Base-by-base conservation (phyloP, 306 rosid genomes). In the Castanea sativa region DNA sequence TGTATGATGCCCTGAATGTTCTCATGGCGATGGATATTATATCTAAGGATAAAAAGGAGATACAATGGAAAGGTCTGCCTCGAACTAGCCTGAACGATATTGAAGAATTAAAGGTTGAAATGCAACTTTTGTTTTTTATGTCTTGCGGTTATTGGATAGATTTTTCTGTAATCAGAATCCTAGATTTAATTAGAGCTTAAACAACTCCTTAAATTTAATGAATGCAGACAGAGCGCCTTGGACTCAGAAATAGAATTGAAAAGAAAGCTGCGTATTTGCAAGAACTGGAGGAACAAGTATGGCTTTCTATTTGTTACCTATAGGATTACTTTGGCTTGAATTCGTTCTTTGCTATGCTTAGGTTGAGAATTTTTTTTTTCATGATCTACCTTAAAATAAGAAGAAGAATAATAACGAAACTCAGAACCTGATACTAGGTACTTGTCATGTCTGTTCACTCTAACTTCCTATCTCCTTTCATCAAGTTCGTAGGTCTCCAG, bases 11-110 rank as follows among this genome's bases (percentile, higher is more conserved):
- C 73, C 80, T 95, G 77, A 95, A 95, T 76, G 99, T 95, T 85
- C 99, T 95, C 79, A 95, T 92, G 99, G 98, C 99, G 59, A 95
- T 95, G 99, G 98, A 95, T 82, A 95, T 95, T 53, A 95, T 95
- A 84, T 92, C 99, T 19, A 95, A 95, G 92, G 99, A 95, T 85
- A 95, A 95, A 85, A 95, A 92, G 69, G 98, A 95, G 84, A 95
- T 95, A 78, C 99, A 95, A 84, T 95, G 99, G 99, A 92, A 86
- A 88, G 99, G 99, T 81, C 92, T 95, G 71, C 99, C 99, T 84
- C 99, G 92, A 65, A 90, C 97, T 33, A 92, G 94, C 83, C 74
- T 81, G 82, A 95, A 83, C 70, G 98, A 92, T 79, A 89, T 95
- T 80, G 98, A 95, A 86, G 98, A 92, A 86, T 84, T 95, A 59